Evolutionary conservation across 2,329 filamentous ascomycete species (phyloP), one percentile per base, ranked within the genome.

Genomic region (Arthrocladium fulminans): DNA sequence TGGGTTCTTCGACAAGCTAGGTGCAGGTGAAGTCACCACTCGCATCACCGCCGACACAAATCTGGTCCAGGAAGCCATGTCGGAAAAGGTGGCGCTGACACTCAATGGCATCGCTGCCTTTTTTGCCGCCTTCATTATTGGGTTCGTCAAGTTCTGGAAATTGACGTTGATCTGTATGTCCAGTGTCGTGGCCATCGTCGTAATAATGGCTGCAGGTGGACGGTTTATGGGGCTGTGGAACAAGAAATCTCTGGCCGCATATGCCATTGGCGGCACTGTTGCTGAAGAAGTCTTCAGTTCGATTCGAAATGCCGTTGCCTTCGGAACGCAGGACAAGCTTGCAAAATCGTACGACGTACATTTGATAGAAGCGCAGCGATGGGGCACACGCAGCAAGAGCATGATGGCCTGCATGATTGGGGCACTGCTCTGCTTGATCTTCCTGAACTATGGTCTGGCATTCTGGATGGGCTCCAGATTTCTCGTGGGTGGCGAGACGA

Each of bases 211-310:
- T 38, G 69, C 73, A 44, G 81, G 84, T 12, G 86, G 84, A 3
- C 71, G 68, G 2, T 86, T 88, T 60, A 84, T 95, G 59, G 73
- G 94, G 62, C 87, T 82, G 63, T 90, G 78, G 66, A 89, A 83
- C 67, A 90, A 88, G 67, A 71, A 79, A 49, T 84, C 85, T 1
- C 73, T 96, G 42, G 74, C 83, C 45, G 80, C 87, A 0, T 95
- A 94, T 60, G 89, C 87, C 22, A 73, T 81, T 42, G 90, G 89
- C 54, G 90, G 89, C 49, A 89, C 84, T 1, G 77, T 97, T 10
- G 90, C 88, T 3, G 92, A 97, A 62, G 92, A 98, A 67, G 90
- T 96, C 47, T 78, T 98, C 60, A 89, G 87, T 65, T 96, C 89
- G 1, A 84, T 97, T 57, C 82, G 92, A 54, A 97, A 94, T 61